Base-by-base conservation (phyloP, 352 stramenopile genomes). In the Elongisporangium anandrum region DNA sequence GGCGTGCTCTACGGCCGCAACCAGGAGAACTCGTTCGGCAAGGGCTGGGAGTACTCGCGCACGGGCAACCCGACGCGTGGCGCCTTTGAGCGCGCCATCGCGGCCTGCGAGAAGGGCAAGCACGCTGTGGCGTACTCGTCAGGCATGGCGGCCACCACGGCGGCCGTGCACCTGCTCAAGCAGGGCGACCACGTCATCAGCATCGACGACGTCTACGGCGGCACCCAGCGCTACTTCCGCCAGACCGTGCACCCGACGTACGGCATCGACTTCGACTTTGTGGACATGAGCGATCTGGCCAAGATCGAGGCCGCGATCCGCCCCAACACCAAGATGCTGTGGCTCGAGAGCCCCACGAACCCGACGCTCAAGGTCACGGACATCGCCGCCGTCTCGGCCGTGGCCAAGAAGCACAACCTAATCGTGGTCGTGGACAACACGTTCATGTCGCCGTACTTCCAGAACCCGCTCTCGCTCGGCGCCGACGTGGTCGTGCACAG, bases 21-120 rank as follows among this genome's bases (percentile, higher is more conserved):
- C 24, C 86, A 96, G 52, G 66, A 70, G 58, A 97, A 75, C 80
- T 98, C 79, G 67, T 98, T 85, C 61, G 96, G 96, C 54, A 98
- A 98, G 69, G 97, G 98, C 54, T 98, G 87, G 81, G 92, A 93
- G 62, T 98, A 98, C 79, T 97, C 89, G 69, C 89, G 95, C 55
- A 85, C 97, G 54, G 96, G 88, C 67, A 99, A 99, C 75, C 96
- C 95, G n/a, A 99, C 95, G 21, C 96, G 81, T 45, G 86, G 96
- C 54, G 85, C 98, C 10, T 81, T 99, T 15, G 96, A 99, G 72
- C 88, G 79, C 50, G 84, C 91, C n/a, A 85, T 98, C 51, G 88
- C 95, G 3, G 81, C 89, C 8, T 87, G 97, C 59, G 95, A 99
- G 73, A 89, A 96, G 62, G 95, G 87, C 48, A 88, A 90, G 68